A percentile compares a stretch with the other conserved stretches of the same genome.
phyloP scores from a whole-genome alignment of 495 filamentous ascomycete genomes.

The Neurospora sp. region DNA sequence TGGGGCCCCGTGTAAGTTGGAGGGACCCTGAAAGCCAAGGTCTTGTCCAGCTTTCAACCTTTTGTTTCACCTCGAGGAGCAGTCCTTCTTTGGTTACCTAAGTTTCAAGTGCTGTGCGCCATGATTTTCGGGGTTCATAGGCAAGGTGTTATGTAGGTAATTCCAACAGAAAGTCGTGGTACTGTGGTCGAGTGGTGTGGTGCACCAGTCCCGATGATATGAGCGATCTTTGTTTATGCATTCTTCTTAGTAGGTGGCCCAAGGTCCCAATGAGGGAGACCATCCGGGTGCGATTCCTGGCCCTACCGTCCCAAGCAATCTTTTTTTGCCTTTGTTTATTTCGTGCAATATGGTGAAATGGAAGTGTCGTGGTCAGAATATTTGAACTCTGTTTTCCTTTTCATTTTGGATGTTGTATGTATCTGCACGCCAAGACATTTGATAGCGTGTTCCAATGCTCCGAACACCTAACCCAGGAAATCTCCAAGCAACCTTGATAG shows the following conservation, averaged over 20 bases:
- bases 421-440: background rate
- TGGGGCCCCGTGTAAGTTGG: background rate
- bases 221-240: too few species aligned
- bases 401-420: background rate
- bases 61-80: too few species aligned
- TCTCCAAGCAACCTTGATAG: slow-evolving; percentile 12
- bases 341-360: background rate
- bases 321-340: too few species aligned
- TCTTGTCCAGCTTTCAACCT: background rate
- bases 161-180: background rate
- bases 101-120: background rate
- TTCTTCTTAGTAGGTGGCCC: too few species aligned
- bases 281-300: background rate
- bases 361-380: background rate
- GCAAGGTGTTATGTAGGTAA: background rate
- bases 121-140: background rate
- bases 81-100: too few species aligned
- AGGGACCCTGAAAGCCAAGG: background rate
- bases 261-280: background rate
- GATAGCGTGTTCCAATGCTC: background rate
- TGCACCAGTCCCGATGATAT: too few species aligned
- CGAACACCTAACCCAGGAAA: slow-evolving; percentile 6
- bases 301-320: background rate
- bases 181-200: background rate
- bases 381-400: background rate